A percentile compares a stretch with the other conserved stretches of the same genome.
phyloP scores from a whole-genome alignment of 805 yeast genomes.

The Saccharomyces jurei region DNA sequence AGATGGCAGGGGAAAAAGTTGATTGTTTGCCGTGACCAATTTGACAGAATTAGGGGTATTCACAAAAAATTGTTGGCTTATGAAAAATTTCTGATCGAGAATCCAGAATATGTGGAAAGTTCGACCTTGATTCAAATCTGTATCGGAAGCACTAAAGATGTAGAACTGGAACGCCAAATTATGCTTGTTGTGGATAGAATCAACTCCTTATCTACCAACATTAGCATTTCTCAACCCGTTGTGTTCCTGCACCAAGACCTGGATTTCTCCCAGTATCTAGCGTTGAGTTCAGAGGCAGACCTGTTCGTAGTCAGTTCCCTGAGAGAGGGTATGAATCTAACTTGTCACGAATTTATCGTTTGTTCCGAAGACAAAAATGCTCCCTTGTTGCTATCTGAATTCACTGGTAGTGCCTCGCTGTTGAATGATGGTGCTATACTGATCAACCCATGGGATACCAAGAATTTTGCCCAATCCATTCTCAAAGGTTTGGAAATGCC shows the following conservation, averaged over 20 bases:
- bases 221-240: slow-evolving; percentile 74
- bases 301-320: slow-evolving; percentile 80
- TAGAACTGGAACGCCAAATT: slow-evolving; percentile 63
- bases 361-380: slow-evolving; percentile 66
- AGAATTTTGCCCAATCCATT: slow-evolving; percentile 56
- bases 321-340: slow-evolving; percentile 94
- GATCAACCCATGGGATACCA: slow-evolving; percentile 87
- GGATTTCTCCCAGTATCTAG: slow-evolving; percentile 82
- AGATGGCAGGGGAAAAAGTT: slow-evolving; percentile 67
- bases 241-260: slow-evolving; percentile 82
- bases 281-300: slow-evolving; percentile 78
- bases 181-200: slow-evolving; percentile 76
- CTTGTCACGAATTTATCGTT: slow-evolving; percentile 88
- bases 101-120: slow-evolving; percentile 62
- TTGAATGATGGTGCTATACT: slow-evolving; percentile 61
- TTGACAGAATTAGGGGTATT: slow-evolving; percentile 81
- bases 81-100: slow-evolving; percentile 61
- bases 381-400: slow-evolving; percentile 82
- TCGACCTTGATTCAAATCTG: slow-evolving; percentile 81
- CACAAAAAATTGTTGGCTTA: slow-evolving; percentile 82
- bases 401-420: slow-evolving; percentile 87
- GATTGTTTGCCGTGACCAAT: slow-evolving; percentile 81
- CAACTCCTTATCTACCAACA: slow-evolving; percentile 64
- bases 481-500: slow-evolving; percentile 59
- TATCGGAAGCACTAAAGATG: slow-evolving; percentile 48